These are phyloP conservation scores for Cryphonectria japonica DNA, from an alignment of 2,329 filamentous ascomycete genomes.

Conservation along the genomic window DNA sequence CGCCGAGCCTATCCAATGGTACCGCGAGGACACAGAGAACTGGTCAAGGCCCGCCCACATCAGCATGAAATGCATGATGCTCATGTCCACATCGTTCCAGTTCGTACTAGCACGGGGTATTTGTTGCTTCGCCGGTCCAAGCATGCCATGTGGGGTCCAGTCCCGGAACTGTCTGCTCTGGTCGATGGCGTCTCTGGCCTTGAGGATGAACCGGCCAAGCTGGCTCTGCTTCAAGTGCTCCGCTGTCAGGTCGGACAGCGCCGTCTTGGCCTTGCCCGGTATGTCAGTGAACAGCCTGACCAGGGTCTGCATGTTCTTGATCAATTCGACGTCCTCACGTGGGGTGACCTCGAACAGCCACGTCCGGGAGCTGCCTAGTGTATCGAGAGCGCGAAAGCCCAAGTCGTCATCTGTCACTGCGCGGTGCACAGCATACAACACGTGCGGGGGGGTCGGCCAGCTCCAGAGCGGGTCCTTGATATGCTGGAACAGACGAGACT, in stretches of 20 bases:
- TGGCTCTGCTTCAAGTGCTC: slow-evolving; percentile 31
- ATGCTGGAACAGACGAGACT: slow-evolving; percentile 47
- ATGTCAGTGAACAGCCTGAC: slow-evolving; percentile 59
- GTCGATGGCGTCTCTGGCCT: slow-evolving; percentile 55
- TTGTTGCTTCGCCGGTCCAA: slow-evolving; percentile 42
- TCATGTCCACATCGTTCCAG: slow-evolving; percentile 56
- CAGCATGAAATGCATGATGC: slow-evolving; percentile 70
- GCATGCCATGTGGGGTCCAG: slow-evolving; percentile 55
- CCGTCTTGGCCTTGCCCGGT: slow-evolving; percentile 25
- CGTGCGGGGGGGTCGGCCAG: slow-evolving; percentile 48
- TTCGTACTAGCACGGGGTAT: slow-evolving; percentile 22
- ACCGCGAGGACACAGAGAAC: slow-evolving; percentile 55
- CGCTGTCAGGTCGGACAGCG: slow-evolving; percentile 33
- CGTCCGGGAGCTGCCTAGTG: slow-evolving; percentile 54
- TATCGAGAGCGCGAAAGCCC: slow-evolving; percentile 59
- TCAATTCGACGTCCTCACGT: slow-evolving; percentile 53
- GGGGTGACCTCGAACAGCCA: slow-evolving; percentile 66
- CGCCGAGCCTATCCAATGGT: slow-evolving; percentile 65
- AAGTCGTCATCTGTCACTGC: slow-evolving; percentile 63
- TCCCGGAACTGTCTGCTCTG: slow-evolving; percentile 52
- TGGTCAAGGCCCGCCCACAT: slow-evolving; percentile 64
- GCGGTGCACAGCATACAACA: slow-evolving; percentile 72
- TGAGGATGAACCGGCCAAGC: slow-evolving; percentile 51
- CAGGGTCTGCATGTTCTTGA: slow-evolving; percentile 55
- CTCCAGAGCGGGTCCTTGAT: slow-evolving; percentile 37